Percentiles rank a stretch among this genome's conserved stretches.
Evolutionary conservation across 2,329 filamentous ascomycete species (phyloP).

Genomic region (Colletotrichum sojae): DNA sequence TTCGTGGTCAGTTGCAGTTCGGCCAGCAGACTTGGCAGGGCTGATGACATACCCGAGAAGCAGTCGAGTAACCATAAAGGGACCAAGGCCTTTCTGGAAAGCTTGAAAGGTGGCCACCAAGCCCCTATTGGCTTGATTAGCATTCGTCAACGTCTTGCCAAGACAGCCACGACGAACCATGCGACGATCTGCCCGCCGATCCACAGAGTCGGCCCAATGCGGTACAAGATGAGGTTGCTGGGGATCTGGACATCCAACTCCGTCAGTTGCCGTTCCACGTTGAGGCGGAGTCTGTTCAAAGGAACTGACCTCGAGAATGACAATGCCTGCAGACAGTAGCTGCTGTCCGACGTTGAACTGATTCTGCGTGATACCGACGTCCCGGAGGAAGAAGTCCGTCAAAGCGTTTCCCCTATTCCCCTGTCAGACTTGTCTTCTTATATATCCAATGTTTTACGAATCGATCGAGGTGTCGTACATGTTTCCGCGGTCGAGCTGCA

Average conservation of each 20-base stretch:
- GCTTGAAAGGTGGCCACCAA: constrained; percentile 53
- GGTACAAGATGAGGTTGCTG: constrained; percentile 62
- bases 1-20: no score
- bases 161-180: constrained; percentile 48
- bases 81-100: constrained; percentile 50
- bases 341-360: constrained; percentile 68
- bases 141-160: constrained; percentile 49
- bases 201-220: constrained; percentile 62
- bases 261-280: not conserved
- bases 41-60: constrained; percentile 44
- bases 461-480: constrained; percentile 47
- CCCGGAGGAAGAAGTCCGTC: constrained; percentile 57
- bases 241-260: constrained; percentile 51
- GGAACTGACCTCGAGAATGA: constrained; percentile 54
- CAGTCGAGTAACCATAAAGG: constrained; percentile 55
- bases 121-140: constrained; percentile 45
- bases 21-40: not conserved
- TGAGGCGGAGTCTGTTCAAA: not conserved
- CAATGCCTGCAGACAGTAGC: constrained; percentile 64
- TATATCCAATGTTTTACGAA: no score
- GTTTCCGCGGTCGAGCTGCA: constrained; percentile 54
- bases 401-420: constrained; percentile 36
- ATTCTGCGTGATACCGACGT: constrained; percentile 64
- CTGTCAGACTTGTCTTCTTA: not conserved
- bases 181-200: constrained; percentile 60